These are phyloP conservation scores for Claviceps arundinis DNA, from an alignment of 2,329 filamentous ascomycete species.

Conservation along the genomic window DNA sequence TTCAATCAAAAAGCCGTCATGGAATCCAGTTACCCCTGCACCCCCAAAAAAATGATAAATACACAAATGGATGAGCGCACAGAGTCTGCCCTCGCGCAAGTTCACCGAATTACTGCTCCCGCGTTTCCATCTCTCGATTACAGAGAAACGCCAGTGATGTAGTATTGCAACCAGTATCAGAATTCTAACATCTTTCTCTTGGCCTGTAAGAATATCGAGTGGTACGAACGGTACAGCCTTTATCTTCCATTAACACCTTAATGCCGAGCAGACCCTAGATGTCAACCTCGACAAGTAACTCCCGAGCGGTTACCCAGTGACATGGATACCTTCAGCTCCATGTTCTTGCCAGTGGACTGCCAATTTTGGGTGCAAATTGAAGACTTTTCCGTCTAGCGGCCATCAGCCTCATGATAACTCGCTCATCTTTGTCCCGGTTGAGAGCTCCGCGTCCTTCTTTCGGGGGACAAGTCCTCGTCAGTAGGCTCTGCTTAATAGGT, in stretches of 20 bases:
- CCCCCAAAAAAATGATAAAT: not conserved
- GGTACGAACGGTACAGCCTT: not conserved
- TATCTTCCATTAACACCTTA: not conserved
- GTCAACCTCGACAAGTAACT: not conserved
- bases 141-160: too few species aligned
- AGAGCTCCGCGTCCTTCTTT: slow-evolving; percentile 35
- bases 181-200: too few species aligned
- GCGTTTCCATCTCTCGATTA: too few species aligned
- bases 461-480: slow-evolving; percentile 42
- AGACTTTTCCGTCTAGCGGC: slow-evolving; percentile 63
- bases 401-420: slow-evolving; percentile 49
- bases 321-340: slow-evolving; percentile 25
- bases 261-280: not conserved
- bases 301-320: not conserved
- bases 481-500: slow-evolving; percentile 22
- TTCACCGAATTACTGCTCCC: too few species aligned
- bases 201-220: not conserved
- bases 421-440: slow-evolving; percentile 38
- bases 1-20: not conserved
- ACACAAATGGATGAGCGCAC: not conserved
- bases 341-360: slow-evolving; percentile 53
- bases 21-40: not conserved
- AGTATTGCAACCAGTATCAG: too few species aligned
- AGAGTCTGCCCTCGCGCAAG: not conserved
- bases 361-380: slow-evolving; percentile 63